Evolutionary conservation across 2,329 filamentous ascomycete genomes (phyloP), one percentile per base, ranked within the genome.

Genomic region (Cladophialophora immunda): DNA sequence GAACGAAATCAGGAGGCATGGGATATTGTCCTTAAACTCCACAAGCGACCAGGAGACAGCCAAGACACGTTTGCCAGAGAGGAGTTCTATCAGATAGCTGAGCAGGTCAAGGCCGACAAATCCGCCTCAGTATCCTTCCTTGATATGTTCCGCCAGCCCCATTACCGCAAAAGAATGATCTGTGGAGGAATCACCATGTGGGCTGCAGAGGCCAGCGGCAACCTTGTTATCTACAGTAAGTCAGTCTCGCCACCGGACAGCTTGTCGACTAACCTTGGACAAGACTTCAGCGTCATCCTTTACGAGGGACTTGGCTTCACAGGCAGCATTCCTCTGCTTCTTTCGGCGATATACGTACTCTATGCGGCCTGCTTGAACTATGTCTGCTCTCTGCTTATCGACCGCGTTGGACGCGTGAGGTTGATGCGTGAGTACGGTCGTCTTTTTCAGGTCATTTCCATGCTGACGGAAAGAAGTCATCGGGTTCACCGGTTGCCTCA

Each of bases 1-100:
- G 83, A 81, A 0, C 76, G 76, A 7, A 70, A 74, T 0, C 79
- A 82, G 1, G 81, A 85, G 64, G 83, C 84, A 0, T 81, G 78
- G 73, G 59, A 71, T 13, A 78, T 84, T 0, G 68, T 85, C 5
- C 70, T 75, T n/a, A 75, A 75, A 5, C 75, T 85, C 22, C 77
- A 82, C 27, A n/a, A 54, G 17, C 11, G 11, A 6, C n/a, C 45
- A 5, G 30, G 27, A 5, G 19, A 50, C 29, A 32, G n/a, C 15
- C 19, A 45, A 15, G 29, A 27, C 2, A 19, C 29, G 15, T 62
- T 41, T 25, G 59, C 59, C 22, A 17, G 32, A 7, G 34, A 62
- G 45, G 59, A 62, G n/a, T 62, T 55, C 25, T 62, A 62, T 22
- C 59, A 62, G n/a, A 62, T 62, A 29, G 11, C n/a, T 17, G 50